Conservation (phyloP, 441 rosid genomes). For the Syzygium syzygioides region DNA sequence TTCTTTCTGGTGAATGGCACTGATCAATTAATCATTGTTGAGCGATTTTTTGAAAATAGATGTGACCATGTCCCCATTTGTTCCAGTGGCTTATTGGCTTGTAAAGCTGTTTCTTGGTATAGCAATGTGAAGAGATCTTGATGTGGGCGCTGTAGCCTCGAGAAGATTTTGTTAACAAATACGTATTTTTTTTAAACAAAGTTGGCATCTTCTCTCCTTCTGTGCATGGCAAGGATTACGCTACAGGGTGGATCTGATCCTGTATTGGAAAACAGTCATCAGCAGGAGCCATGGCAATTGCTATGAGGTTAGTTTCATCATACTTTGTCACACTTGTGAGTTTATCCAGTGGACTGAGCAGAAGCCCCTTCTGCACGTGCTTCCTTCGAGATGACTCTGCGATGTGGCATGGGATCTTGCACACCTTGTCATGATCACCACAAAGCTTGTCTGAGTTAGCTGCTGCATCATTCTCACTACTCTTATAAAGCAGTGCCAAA, state of each 20-base stretch:
- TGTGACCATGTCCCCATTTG: neutral
- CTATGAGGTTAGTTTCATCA: neutral
- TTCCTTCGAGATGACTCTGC: neutral
- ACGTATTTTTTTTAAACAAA: neutral
- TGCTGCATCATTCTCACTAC: neutral
- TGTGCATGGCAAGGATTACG: neutral
- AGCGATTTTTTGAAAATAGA: neutral
- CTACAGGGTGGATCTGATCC: neutral
- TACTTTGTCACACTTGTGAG: neutral
- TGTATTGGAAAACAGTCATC: neutral
- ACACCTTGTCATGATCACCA: neutral
- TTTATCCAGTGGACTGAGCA: neutral
- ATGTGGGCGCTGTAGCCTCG: neutral
- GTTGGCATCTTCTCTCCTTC: neutral
- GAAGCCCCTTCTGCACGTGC: neutral
- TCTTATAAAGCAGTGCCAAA: neutral
- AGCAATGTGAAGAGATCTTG: neutral
- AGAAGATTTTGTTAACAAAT: neutral
- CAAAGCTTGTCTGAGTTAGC: neutral
- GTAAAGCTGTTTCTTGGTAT: neutral
- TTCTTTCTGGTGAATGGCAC: neutral
- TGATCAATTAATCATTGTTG: neutral
- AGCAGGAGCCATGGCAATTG: neutral
- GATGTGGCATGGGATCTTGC: neutral
- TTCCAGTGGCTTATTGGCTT: neutral